Conservation (phyloP, 1,284 basidiomycete species). For the Pterulicium gracile region DNA sequence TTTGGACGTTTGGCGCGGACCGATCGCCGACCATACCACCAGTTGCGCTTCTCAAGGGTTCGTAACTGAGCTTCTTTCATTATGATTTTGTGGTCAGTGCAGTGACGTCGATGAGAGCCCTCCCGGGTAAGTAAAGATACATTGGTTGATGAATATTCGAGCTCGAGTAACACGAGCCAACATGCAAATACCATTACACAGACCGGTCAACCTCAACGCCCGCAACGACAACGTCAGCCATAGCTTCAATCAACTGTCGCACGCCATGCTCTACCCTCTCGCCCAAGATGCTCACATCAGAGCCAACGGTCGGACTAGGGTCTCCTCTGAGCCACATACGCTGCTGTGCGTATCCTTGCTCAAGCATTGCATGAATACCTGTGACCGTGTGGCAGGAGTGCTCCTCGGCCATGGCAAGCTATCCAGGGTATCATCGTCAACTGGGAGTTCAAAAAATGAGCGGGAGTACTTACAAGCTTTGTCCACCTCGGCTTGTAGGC, state of each 20-base stretch:
- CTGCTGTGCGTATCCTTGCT: slow-evolving; percentile 18
- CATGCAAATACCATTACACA: no score
- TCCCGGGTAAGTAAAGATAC: no score
- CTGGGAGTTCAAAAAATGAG: slow-evolving; percentile 14
- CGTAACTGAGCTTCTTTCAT: no score
- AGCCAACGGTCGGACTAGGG: slow-evolving; percentile 12
- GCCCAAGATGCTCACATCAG: slow-evolving; percentile 13
- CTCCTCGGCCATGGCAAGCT: slow-evolving; percentile 13
- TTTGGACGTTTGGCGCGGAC: no score
- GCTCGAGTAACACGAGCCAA: no score
- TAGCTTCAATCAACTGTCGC: slow-evolving; percentile 6
- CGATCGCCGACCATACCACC: no score
- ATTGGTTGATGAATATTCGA: no score
- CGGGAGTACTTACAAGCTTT: background rate
- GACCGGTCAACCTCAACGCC: slow-evolving; percentile 18
- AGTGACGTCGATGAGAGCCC: no score
- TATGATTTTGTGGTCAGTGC: no score
- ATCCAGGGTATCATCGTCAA: slow-evolving; percentile 16
- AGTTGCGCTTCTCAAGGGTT: no score
- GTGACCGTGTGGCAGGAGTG: background rate
- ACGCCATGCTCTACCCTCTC: slow-evolving; percentile 11
- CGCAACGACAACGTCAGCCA: background rate
- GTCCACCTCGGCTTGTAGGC: slow-evolving; percentile 15
- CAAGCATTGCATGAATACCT: slow-evolving; percentile 15
- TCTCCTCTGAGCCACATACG: slow-evolving; percentile 16